phyloP scores from a whole-genome alignment of 2,329 filamentous ascomycete genomes.

The Pyrenophora graminea region DNA sequence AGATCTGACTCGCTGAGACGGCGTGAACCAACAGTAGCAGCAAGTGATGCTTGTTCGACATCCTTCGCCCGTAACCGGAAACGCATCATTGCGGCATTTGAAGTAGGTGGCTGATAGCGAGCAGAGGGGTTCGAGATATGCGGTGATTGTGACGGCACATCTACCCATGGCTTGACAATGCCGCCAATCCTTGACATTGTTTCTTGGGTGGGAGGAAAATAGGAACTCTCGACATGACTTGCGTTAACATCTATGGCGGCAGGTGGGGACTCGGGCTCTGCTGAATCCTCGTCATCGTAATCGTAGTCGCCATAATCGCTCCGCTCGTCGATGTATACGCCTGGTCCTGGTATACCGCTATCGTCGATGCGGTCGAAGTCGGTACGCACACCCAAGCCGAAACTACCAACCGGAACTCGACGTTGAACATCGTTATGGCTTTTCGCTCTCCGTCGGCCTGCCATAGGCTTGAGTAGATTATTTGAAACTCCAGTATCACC shows the following conservation, averaged over 20 bases:
- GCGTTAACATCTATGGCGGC: slow-evolving; percentile 38
- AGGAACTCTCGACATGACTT: slow-evolving; percentile 34
- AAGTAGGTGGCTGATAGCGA: slow-evolving; percentile 56
- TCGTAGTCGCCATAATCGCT: slow-evolving; percentile 46
- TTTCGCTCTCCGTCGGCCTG: slow-evolving; percentile 53
- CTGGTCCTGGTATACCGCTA: slow-evolving; percentile 56
- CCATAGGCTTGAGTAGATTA: slow-evolving; percentile 34
- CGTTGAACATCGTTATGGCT: slow-evolving; percentile 49
- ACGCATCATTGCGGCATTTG: slow-evolving; percentile 60
- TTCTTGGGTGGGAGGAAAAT: slow-evolving; percentile 36
- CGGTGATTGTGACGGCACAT: slow-evolving; percentile 42
- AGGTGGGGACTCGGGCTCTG: slow-evolving; percentile 42
- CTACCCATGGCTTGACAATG: slow-evolving; percentile 54
- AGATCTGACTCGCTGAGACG: slow-evolving; percentile 66
- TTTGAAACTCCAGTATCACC: slow-evolving; percentile 44
- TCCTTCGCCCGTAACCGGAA: slow-evolving; percentile 56
- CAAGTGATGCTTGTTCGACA: slow-evolving; percentile 59
- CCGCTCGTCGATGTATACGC: slow-evolving; percentile 48
- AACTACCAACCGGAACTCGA: slow-evolving; percentile 23
- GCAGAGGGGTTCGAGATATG: slow-evolving; percentile 38
- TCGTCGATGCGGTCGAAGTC: slow-evolving; percentile 43
- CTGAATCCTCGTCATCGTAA: slow-evolving; percentile 40
- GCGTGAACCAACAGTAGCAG: slow-evolving; percentile 73
- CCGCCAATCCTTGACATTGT: slow-evolving; percentile 23
- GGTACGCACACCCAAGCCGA: slow-evolving; percentile 41